phyloP scores from a whole-genome alignment of 306 rosid species.

The Malus fusca region DNA sequence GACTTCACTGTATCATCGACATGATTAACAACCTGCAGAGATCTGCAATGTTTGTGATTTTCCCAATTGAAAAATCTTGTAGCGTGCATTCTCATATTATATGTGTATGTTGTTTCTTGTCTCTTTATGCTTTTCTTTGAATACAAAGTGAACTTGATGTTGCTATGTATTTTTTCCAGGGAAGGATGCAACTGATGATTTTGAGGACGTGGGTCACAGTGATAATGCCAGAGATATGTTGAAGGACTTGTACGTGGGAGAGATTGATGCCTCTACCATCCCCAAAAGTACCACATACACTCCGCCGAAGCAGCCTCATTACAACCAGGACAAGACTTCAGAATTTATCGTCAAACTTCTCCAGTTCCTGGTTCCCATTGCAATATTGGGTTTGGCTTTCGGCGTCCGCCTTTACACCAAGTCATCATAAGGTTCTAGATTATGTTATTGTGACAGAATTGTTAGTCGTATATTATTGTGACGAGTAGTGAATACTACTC shows the following conservation, averaged over 20 bases:
- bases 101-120: not conserved
- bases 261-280: conserved; percentile 39
- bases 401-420: conserved; percentile 48
- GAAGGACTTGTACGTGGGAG: conserved; percentile 39
- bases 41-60: not conserved
- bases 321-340: conserved; percentile 55
- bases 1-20: not conserved
- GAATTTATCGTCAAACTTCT: conserved; percentile 52
- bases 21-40: not conserved
- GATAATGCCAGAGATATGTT: conserved; percentile 46
- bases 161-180: conserved; percentile 17
- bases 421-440: conserved; percentile 17
- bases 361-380: conserved; percentile 51
- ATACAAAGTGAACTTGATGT: not conserved
- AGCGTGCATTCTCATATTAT: not conserved
- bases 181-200: conserved; percentile 59
- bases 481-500: not conserved
- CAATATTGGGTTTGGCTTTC: conserved; percentile 48
- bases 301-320: conserved; percentile 52
- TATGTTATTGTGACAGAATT: not conserved
- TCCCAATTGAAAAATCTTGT: not conserved
- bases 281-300: conserved; percentile 30
- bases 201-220: conserved; percentile 57
- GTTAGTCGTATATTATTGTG: not conserved
- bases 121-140: not conserved